A percentile compares a stretch with the other conserved stretches of the same genome.
Conservation (phyloP, 768 basidiomycete species). For the Hygrophorus pudorinus region DNA sequence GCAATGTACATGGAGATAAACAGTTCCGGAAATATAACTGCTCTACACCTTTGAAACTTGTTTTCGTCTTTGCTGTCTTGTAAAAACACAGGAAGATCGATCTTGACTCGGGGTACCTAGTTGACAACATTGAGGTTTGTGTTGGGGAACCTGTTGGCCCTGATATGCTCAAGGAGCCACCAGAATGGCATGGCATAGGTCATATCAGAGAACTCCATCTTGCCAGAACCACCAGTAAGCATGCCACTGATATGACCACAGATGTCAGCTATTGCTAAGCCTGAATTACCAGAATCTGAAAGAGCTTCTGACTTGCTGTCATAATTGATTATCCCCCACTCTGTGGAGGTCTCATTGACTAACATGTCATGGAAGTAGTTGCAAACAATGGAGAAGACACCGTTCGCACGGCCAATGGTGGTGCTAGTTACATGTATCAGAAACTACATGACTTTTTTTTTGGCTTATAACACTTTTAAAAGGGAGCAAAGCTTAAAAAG, state of each 20-base stretch:
- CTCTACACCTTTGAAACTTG: too few species aligned
- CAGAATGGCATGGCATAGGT: slow-evolving; percentile 24
- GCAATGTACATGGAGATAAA: too few species aligned
- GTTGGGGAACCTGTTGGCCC: slow-evolving; percentile 18
- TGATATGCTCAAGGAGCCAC: slow-evolving; percentile 21
- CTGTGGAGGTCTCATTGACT: slow-evolving; percentile 20
- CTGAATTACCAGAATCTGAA: slow-evolving; percentile 23
- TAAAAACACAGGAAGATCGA: too few species aligned
- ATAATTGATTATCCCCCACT: slow-evolving; percentile 19
- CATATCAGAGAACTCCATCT: slow-evolving; percentile 15
- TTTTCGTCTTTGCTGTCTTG: too few species aligned
- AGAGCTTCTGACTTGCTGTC: slow-evolving; percentile 19
- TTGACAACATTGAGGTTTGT: slow-evolving; percentile 1
- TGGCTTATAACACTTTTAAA: too few species aligned
- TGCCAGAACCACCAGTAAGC: slow-evolving; percentile 21
- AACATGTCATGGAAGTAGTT: slow-evolving; percentile 17
- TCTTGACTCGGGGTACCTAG: too few species aligned
- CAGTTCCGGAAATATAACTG: too few species aligned
- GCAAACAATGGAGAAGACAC: slow-evolving; percentile 25
- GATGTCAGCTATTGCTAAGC: slow-evolving; percentile 18
- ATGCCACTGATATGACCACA: slow-evolving; percentile 21
- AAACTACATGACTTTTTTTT: too few species aligned
- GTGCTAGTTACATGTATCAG: slow-evolving; percentile 21
- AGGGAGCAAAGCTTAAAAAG: too few species aligned
- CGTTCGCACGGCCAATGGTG: slow-evolving; percentile 29